Conservation (phyloP, 106 monocot species). For the Triglochin maritima region DNA sequence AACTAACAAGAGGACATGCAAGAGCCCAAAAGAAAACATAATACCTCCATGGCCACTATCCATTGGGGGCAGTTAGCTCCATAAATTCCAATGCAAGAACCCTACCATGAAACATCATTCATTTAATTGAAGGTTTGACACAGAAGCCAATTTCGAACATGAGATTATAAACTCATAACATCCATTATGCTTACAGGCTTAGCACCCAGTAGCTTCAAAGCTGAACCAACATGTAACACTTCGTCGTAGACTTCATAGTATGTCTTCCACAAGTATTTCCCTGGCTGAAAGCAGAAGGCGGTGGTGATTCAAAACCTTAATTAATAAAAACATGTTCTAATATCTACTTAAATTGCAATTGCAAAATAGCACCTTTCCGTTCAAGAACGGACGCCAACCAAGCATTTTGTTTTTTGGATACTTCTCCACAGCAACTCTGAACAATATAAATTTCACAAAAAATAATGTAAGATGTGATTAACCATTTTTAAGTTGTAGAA, state of each 20-base stretch:
- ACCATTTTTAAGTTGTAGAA: neutral
- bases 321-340: neutral
- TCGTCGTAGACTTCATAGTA: conserved; percentile 70
- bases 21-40: neutral
- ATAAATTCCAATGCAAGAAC: conserved; percentile 79
- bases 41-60: conserved; percentile 79
- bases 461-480: neutral
- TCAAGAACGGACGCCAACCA: conserved; percentile 65
- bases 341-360: neutral
- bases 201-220: conserved; percentile 56
- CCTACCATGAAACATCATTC: conserved; percentile 15
- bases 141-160: neutral
- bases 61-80: conserved; percentile 92
- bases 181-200: conserved; percentile 33
- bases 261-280: conserved; percentile 78
- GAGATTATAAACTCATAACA: neutral
- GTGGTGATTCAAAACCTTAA: neutral
- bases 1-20: no score
- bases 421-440: conserved; percentile 54
- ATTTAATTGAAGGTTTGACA: neutral
- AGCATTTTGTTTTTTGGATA: conserved; percentile 71
- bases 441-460: neutral
- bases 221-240: conserved; percentile 68
- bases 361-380: conserved; percentile 22
- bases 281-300: conserved; percentile 27